Evolutionary conservation across 2,329 filamentous ascomycete species (phyloP).

Genomic region (Pseudogymnoascus pannorum): DNA sequence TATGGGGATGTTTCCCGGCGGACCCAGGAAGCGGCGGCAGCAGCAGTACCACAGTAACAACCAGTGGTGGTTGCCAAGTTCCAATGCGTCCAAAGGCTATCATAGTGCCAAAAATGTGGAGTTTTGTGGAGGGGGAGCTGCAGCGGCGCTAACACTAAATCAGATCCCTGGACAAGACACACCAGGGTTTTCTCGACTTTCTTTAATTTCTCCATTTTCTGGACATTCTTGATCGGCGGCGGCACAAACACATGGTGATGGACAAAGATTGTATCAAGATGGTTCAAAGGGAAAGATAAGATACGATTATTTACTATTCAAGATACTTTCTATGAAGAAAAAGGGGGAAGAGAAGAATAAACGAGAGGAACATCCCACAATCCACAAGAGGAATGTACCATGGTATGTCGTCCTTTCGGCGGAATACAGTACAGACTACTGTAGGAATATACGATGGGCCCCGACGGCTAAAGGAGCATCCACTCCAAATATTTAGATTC

Average conservation of each 20-base stretch:
- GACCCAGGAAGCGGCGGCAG: not conserved
- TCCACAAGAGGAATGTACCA: not conserved
- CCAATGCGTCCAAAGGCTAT: not conserved
- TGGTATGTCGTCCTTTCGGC: not conserved
- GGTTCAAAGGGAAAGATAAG: not conserved
- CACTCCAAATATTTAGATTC: not conserved
- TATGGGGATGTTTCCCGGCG: not conserved
- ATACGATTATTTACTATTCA: not conserved
- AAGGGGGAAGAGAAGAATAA: not conserved
- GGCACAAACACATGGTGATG: not conserved
- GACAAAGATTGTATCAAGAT: not conserved
- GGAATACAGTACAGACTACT: not conserved
- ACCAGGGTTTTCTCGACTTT: not conserved
- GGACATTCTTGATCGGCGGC: slow-evolving; percentile 3
- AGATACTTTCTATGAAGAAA: no score
- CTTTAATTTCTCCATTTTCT: not conserved
- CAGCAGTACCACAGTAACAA: not conserved
- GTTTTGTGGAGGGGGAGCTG: slow-evolving; percentile 4
- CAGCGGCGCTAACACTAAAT: slow-evolving; percentile 1
- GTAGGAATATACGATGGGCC: not conserved
- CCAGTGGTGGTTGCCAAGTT: not conserved
- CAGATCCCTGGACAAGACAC: slow-evolving; percentile 1
- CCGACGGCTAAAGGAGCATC: not conserved
- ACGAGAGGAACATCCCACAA: not conserved
- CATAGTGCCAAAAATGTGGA: not conserved